Percentiles rank a stretch among this genome's conserved stretches.
Conservation (phyloP, 2,329 filamentous ascomycete genomes). For the Fusarium fracticaudum region DNA sequence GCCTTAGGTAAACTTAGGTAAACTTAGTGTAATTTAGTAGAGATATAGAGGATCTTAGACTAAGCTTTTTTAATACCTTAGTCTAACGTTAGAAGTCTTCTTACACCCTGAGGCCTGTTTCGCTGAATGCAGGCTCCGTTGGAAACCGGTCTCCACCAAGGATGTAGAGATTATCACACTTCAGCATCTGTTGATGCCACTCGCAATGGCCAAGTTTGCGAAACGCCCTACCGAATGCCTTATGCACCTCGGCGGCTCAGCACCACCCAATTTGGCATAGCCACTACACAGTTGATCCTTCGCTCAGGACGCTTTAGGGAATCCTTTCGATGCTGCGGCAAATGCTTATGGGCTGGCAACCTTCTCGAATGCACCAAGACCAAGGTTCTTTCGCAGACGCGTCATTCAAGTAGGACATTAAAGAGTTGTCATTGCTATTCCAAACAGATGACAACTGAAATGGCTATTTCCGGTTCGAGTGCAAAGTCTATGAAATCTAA, state of each 20-base stretch:
- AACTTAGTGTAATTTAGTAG: no score
- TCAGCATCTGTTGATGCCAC: no score
- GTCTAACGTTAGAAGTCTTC: no score
- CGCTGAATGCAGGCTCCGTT: neutral
- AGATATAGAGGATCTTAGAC: no score
- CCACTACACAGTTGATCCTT: neutral
- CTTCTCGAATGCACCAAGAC: neutral
- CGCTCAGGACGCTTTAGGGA: neutral
- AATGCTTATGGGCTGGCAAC: neutral
- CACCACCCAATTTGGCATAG: neutral
- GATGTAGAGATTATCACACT: no score
- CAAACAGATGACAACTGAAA: neutral
- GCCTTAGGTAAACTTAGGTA: no score
- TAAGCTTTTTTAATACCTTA: no score
- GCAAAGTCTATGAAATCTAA: neutral
- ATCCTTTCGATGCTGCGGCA: neutral
- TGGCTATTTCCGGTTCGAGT: neutral
- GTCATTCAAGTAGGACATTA: neutral
- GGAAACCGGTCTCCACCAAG: rapidly evolving
- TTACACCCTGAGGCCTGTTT: no score
- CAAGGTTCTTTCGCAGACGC: neutral
- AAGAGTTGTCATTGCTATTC: neutral
- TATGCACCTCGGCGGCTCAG: neutral
- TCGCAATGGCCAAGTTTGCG: neutral
- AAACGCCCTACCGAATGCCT: neutral